Percentiles rank a stretch among this genome's conserved stretches.
Conservation (phyloP, 352 stramenopile species). For the Phytophthora idaei region DNA sequence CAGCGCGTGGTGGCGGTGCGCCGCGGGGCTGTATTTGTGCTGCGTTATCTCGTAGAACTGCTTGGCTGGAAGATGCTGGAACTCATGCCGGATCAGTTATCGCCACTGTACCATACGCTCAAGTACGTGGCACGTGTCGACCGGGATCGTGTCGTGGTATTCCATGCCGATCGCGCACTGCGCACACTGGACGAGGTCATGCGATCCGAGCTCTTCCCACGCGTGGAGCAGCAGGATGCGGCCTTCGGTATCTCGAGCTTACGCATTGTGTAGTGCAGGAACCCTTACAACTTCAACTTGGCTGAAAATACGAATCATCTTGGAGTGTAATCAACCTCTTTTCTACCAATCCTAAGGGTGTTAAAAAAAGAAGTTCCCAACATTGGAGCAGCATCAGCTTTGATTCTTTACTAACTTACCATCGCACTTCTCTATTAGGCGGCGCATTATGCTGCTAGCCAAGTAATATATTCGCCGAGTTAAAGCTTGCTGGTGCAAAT, state of each 20-base stretch:
- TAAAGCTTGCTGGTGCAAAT: slow-evolving; percentile 1
- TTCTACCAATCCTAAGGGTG: slow-evolving; percentile 5
- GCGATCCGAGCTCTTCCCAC: slow-evolving; percentile 74
- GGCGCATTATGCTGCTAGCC: not conserved
- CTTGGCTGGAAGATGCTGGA: slow-evolving; percentile 81
- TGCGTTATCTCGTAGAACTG: slow-evolving; percentile 77
- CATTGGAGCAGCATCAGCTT: too few relatives aligned
- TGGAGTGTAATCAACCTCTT: slow-evolving; percentile 6
- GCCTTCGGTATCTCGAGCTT: slow-evolving; percentile 49
- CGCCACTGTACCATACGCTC: slow-evolving; percentile 76
- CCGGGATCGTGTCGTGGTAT: slow-evolving; percentile 63
- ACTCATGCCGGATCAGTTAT: slow-evolving; percentile 73
- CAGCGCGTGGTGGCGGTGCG: slow-evolving; percentile 63
- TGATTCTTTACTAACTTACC: not conserved
- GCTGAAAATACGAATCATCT: slow-evolving; percentile 13
- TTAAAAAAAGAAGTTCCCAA: too few relatives aligned
- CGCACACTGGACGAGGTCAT: slow-evolving; percentile 66
- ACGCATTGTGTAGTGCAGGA: slow-evolving; percentile 50
- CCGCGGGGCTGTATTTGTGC: slow-evolving; percentile 76
- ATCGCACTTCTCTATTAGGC: too few relatives aligned
- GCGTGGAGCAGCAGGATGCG: slow-evolving; percentile 40
- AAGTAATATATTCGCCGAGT: not conserved
- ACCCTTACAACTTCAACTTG: slow-evolving; percentile 12
- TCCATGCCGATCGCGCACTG: slow-evolving; percentile 68
- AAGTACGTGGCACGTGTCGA: slow-evolving; percentile 74